Conservation (phyloP, 805 yeast genomes). For the Pichia nakasei region DNA sequence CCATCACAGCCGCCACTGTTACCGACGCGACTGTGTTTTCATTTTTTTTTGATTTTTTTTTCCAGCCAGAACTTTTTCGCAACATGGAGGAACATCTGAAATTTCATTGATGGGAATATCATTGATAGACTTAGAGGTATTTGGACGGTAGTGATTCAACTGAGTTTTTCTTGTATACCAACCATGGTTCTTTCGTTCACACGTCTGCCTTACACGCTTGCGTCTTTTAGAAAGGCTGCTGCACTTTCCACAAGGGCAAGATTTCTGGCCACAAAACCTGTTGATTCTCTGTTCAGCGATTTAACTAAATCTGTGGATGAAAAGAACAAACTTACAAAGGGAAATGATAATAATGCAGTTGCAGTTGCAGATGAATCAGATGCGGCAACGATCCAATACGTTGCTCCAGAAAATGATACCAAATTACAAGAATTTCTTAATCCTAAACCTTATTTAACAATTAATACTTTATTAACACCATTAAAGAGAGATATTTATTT, state of each 20-base stretch:
- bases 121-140: no score
- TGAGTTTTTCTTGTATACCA: neutral
- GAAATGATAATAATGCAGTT: neutral
- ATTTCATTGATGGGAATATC: no score
- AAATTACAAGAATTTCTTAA: slow-evolving; percentile 42
- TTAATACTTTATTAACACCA: slow-evolving; percentile 54
- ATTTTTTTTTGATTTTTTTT: no score
- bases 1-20: no score
- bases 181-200: slow-evolving; percentile 1
- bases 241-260: neutral
- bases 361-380: slow-evolving; percentile 11
- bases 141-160: no score
- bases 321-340: neutral
- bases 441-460: slow-evolving; percentile 45
- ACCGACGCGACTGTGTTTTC: no score
- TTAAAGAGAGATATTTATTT: slow-evolving; percentile 59
- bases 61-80: no score
- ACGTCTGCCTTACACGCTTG: neutral
- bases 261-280: slow-evolving; percentile 6
- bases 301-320: slow-evolving; percentile 14
- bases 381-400: slow-evolving; percentile 9
- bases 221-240: neutral
- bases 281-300: slow-evolving; percentile 23
- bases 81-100: no score
- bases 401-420: slow-evolving; percentile 25